Percentiles rank a stretch among this genome's conserved stretches.
phyloP scores from a whole-genome alignment of 176 grass and related monocot genomes.

The Pontederia paniculata region DNA sequence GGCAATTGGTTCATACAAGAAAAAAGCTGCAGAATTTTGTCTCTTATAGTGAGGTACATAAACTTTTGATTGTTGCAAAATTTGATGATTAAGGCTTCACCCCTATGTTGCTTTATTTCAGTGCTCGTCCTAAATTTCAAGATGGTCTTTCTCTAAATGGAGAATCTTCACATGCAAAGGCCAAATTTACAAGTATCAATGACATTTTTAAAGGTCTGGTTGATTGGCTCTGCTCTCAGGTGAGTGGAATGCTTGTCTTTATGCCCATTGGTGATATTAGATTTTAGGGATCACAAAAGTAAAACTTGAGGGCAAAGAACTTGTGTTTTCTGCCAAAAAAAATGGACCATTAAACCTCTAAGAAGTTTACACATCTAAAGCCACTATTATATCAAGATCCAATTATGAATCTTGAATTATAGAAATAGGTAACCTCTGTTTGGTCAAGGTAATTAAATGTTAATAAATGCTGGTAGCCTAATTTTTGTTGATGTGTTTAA shows the following conservation, averaged over 20 bases:
- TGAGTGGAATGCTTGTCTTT: conserved; percentile 20
- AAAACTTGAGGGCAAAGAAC: too few species aligned
- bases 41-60: conserved; percentile 1
- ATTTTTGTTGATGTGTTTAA: too few species aligned
- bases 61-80: not conserved
- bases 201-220: conserved; percentile 68
- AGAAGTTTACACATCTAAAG: too few species aligned
- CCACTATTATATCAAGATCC: too few species aligned
- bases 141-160: conserved; percentile 51
- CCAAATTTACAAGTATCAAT: conserved; percentile 59
- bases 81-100: not conserved
- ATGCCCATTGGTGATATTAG: not conserved
- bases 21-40: conserved; percentile 84
- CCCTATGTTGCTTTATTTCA: conserved; percentile 21
- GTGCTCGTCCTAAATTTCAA: conserved; percentile 59
- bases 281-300: too few species aligned
- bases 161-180: conserved; percentile 79
- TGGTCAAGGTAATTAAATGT: too few species aligned
- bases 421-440: too few species aligned
- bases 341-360: too few species aligned
- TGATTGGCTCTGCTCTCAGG: conserved; percentile 91
- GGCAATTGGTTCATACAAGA: conserved; percentile 94
- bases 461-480: too few species aligned
- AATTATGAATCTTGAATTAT: too few species aligned
- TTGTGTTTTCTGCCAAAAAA: too few species aligned